phyloP scores from a whole-genome alignment of 2,329 filamentous ascomycete genomes.

The Ceratocystis cubensis region DNA sequence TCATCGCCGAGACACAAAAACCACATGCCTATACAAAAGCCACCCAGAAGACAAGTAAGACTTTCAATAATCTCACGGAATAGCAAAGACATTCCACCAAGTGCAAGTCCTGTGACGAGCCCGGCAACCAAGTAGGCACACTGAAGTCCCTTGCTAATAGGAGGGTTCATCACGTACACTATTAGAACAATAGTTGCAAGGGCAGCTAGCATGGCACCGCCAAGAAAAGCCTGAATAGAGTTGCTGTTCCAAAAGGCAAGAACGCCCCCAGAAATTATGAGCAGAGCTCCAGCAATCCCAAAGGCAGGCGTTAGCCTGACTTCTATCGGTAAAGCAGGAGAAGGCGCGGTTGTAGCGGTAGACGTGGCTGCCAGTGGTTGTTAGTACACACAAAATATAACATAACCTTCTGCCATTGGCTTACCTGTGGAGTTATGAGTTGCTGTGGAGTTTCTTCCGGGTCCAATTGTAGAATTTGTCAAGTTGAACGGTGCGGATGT shows the following conservation, averaged over 20 bases:
- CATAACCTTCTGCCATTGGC: not conserved
- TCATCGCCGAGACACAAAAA: slow-evolving; percentile 64
- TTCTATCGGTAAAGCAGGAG: slow-evolving; percentile 41
- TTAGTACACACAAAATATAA: not conserved
- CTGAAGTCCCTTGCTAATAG: slow-evolving; percentile 62
- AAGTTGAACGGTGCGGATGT: not conserved
- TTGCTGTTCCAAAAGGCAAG: slow-evolving; percentile 66
- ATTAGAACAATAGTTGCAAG: slow-evolving; percentile 71
- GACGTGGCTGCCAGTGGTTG: not conserved
- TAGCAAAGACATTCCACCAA: slow-evolving; percentile 61
- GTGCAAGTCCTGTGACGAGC: slow-evolving; percentile 56
- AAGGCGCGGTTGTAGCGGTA: slow-evolving; percentile 4
- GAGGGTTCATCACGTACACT: slow-evolving; percentile 74
- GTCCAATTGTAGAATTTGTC: not conserved
- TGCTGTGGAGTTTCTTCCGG: not conserved
- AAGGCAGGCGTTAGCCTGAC: slow-evolving; percentile 70
- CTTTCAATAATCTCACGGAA: slow-evolving; percentile 73
- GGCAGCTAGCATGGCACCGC: slow-evolving; percentile 58
- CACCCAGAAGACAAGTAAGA: slow-evolving; percentile 75
- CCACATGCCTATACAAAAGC: slow-evolving; percentile 85
- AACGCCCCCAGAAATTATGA: slow-evolving; percentile 58
- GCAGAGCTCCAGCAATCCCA: slow-evolving; percentile 62
- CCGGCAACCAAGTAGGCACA: slow-evolving; percentile 76
- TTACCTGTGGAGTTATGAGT: not conserved
- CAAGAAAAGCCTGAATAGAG: slow-evolving; percentile 69